Evolutionary conservation across 192 early-diverging fungal genomes (phyloP), one percentile per base, ranked within the genome.

Genomic region (Mycoemilia scoparia): DNA sequence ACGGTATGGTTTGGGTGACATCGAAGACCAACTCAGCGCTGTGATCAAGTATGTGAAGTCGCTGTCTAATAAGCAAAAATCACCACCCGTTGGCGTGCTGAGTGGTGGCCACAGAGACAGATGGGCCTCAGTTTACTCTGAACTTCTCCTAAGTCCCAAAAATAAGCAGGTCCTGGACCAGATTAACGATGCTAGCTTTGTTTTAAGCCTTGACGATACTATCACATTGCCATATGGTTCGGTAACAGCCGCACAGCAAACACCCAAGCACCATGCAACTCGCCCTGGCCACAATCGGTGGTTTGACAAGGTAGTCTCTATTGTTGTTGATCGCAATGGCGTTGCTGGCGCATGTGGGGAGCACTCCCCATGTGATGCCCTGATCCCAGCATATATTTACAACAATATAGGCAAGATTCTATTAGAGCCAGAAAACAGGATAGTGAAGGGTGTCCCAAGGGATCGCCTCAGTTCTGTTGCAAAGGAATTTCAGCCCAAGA

Each of bases 331-430:
- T 32, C 70, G 73, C 38, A 82, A 82, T 49, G 88, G 84, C 29
- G 51, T 69, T 8, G 66, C 60, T 11, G 64, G 55, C 2, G 57
- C 72, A 19, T 35, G 69, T 28, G 78, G 78, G 15, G 78, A 81
- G 66, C 84, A 87, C 65, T 74, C 84, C 1, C 84, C 84, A 7
- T 76, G 76, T 41, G 84, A 87, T 42, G 84, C 81, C 5, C 52
- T 84, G n/a, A 68, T 83, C 37, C 70, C 78, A 1, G 69, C 76
- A 1, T 41, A 58, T 11, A 52, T 66, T 16, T 13, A 57, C 19
- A 43, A 48, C n/a, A 22, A 23, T n/a, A 43, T 38, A 0, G n/a
- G n/a, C n/a, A n/a, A n/a, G n/a, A n/a, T n/a, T n/a, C n/a, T n/a
- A 26, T 49, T 36, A 45, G 62, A 38, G 29, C 51, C 18, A 10